A percentile compares a stretch with the other conserved stretches of the same genome.
Evolutionary conservation across 106 monocot species (phyloP).

Genomic region (Dioscorea zingiberensis): DNA sequence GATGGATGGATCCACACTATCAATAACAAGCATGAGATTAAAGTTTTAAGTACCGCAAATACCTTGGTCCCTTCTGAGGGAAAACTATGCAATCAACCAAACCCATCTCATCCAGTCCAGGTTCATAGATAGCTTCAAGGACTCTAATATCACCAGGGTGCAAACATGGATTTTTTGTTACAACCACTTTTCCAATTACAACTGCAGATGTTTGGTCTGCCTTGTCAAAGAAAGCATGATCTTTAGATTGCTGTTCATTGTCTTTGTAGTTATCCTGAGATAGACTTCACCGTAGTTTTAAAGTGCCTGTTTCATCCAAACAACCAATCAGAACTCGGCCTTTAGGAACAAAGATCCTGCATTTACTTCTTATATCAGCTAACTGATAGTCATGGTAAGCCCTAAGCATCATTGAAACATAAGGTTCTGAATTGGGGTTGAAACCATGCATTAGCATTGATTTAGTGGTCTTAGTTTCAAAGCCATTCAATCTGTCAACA

Average conservation of each 20-base stretch:
- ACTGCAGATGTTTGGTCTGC: slow-evolving; percentile 47
- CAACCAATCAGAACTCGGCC: slow-evolving; percentile 83
- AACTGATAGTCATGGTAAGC: slow-evolving; percentile 61
- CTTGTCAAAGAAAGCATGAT: slow-evolving; percentile 33
- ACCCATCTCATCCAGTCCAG: slow-evolving; percentile 48
- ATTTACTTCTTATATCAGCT: slow-evolving; percentile 65
- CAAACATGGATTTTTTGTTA: slow-evolving; percentile 94
- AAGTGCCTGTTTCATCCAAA: slow-evolving; percentile 66
- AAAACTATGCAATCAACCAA: slow-evolving; percentile 83
- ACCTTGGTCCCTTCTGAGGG: slow-evolving; percentile 90
- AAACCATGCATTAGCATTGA: slow-evolving; percentile 70
- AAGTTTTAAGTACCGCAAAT: background rate
- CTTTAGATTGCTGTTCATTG: slow-evolving; percentile 35
- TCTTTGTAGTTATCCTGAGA: slow-evolving; percentile 64
- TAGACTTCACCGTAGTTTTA: slow-evolving; percentile 87
- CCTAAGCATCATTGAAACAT: slow-evolving; percentile 69
- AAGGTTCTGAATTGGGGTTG: slow-evolving; percentile 72
- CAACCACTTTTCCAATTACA: slow-evolving; percentile 68
- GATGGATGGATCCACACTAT: no score
- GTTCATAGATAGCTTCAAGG: slow-evolving; percentile 68
- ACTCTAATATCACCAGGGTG: slow-evolving; percentile 94
- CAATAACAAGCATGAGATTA: no score
- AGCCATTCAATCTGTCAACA: slow-evolving; percentile 43
- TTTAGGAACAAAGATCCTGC: slow-evolving; percentile 78
- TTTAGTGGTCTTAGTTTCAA: slow-evolving; percentile 34